These are phyloP conservation scores for Simmondsia chinensis DNA, from an alignment of 148 eudicot species.

Conservation along the genomic window DNA sequence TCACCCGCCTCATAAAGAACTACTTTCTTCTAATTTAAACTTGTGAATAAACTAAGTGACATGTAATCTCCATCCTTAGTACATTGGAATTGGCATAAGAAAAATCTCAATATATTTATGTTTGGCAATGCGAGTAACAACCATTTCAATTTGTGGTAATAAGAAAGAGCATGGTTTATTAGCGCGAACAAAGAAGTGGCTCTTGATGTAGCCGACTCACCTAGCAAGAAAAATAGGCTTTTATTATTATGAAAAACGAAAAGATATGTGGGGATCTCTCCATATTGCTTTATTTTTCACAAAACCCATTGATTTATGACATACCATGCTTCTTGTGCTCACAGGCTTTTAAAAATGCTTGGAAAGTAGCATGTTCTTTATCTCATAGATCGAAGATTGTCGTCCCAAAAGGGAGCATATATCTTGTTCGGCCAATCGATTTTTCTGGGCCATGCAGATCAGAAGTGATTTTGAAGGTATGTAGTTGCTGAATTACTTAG, in stretches of 20 bases:
- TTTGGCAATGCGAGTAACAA: no score
- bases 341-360: constrained; percentile 60
- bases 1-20: no score
- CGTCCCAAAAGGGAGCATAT: constrained; percentile 38
- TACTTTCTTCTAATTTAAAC: no score
- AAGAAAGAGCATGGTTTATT: no score
- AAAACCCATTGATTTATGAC: constrained; percentile 1
- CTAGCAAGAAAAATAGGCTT: neutral
- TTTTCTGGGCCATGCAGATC: constrained; percentile 63
- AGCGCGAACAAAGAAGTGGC: no score
- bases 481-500: neutral
- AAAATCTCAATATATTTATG: no score
- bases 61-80: no score
- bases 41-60: no score
- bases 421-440: constrained; percentile 46
- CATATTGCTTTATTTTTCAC: neutral
- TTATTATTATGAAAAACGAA: neutral
- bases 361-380: constrained; percentile 64
- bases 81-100: no score
- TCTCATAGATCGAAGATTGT: constrained; percentile 35
- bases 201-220: no score
- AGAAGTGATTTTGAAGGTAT: constrained; percentile 53
- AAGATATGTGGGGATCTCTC: neutral
- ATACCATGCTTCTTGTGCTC: constrained; percentile 2
- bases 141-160: no score